Evolutionary conservation across 495 filamentous ascomycete species (phyloP), one percentile per base, ranked within the genome.

Genomic region (Neurospora discreta): DNA sequence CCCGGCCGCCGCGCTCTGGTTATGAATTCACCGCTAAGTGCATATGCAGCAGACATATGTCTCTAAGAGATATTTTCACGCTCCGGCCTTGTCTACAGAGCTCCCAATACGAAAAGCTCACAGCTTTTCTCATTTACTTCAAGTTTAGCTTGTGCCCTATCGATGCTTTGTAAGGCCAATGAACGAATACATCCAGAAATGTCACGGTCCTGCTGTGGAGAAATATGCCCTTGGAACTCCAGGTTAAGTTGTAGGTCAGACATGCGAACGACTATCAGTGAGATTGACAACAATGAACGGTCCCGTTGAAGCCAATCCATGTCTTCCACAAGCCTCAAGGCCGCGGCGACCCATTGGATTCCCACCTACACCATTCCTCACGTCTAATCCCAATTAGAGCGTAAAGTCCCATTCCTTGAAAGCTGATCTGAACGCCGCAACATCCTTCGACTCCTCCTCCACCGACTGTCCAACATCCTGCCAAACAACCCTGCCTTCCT

Each of bases 341-440:
- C 11, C 46, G 13, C 23, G 46, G 26, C 20, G 15, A 13, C 10
- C 10, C 2, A 26, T 1, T 4, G 1, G 1, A 58, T 58, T 10
- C 5, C 23, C 10, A 2, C 10, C 3, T 26, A 26, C 26, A 26
- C 46, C n/a, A 5, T 26, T 30, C 10, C 10, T 26, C 4, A 15
- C 20, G 11, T 58, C 23, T 18, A 15, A 3, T 65, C 52, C 26
- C 26, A 20, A 60, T 30, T 42, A 43, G 40, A 77, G 42, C 20
- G 85, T 88, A 79, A 97, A 97, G 83, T 98, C 93, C 87, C 90
- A 97, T 65, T 87, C 84, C 80, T 92, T 90, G 75, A 97, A 99
- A n/a, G 89, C 91, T 71, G 86, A 84, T 79, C 95, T 93, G 76
- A 98, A 97, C 36, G 85, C 87, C 70, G 87, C 85, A n/a, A 90